Conservation (phyloP, 768 basidiomycete species). For the Exidia glandulosa region DNA sequence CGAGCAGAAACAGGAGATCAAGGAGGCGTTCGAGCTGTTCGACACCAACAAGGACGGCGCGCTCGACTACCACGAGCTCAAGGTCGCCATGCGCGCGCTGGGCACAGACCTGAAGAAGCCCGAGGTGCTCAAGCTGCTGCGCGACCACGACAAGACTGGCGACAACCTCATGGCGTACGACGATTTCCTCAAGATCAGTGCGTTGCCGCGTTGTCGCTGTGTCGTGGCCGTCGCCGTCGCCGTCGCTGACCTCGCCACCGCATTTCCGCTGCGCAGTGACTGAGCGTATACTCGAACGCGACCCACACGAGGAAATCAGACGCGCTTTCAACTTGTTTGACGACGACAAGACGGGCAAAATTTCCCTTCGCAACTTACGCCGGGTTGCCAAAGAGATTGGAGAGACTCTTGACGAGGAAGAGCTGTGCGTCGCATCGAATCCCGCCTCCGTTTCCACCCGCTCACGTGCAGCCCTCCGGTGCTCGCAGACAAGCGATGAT, state of each 20-base stretch:
- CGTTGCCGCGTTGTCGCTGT: constrained; percentile 21
- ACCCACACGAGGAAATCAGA: constrained; percentile 93
- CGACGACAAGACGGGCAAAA: constrained; percentile 91
- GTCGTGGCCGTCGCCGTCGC: not conserved
- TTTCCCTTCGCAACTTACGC: constrained; percentile 79
- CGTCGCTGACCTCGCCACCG: not conserved
- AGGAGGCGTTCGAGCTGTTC: constrained; percentile 98
- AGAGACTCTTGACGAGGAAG: constrained; percentile 89
- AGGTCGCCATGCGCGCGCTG: constrained; percentile 95
- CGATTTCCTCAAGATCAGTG: constrained; percentile 88
- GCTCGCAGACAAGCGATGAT: constrained; percentile 92
- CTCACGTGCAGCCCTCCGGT: not conserved
- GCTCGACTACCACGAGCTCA: constrained; percentile 96
- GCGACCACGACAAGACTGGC: constrained; percentile 81
- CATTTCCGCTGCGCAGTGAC: constrained; percentile 54
- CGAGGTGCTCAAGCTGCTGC: constrained; percentile 87
- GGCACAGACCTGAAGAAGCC: constrained; percentile 99
- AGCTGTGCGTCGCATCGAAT: constrained; percentile 58
- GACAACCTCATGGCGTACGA: constrained; percentile 83
- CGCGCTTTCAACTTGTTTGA: constrained; percentile 96
- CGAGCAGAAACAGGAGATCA: constrained; percentile 91
- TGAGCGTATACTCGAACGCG: constrained; percentile 83
- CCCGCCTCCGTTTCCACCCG: constrained; percentile 3
- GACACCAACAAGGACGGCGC: constrained; percentile 97
- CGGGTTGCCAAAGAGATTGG: constrained; percentile 96